Evolutionary conservation across 495 filamentous ascomycete species (phyloP).

Genomic region (Lasiosphaeriaceae sp.): DNA sequence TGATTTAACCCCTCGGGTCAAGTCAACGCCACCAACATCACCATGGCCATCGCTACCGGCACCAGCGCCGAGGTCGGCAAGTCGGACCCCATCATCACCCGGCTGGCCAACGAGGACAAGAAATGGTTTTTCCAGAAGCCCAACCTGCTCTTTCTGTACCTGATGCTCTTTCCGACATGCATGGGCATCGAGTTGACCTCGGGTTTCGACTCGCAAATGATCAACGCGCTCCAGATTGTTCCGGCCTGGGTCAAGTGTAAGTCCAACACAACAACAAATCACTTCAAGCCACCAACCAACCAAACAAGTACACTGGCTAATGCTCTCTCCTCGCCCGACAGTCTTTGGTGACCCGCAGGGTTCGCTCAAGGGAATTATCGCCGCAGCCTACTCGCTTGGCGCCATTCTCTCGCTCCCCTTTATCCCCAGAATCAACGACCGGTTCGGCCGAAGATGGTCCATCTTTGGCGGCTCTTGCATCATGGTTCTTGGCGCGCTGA

Average conservation of each 20-base stretch:
- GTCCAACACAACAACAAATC: slow-evolving; percentile 7
- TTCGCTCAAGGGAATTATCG: slow-evolving; percentile 41
- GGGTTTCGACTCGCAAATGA: slow-evolving; percentile 68
- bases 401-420: slow-evolving; percentile 56
- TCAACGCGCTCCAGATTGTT: slow-evolving; percentile 65
- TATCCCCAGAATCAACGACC: slow-evolving; percentile 53
- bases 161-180: slow-evolving; percentile 58
- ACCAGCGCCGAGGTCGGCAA: slow-evolving; percentile 20
- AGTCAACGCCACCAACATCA: not conserved
- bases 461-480: slow-evolving; percentile 56
- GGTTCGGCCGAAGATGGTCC: slow-evolving; percentile 55
- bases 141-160: slow-evolving; percentile 57
- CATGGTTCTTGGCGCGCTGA: slow-evolving; percentile 56
- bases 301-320: not conserved
- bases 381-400: slow-evolving; percentile 50
- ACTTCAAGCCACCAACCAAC: too few relatives aligned
- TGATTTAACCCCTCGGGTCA: not conserved
- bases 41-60: slow-evolving; percentile 14
- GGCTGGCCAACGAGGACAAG: slow-evolving; percentile 48
- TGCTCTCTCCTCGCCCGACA: slow-evolving; percentile 3
- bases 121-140: slow-evolving; percentile 57
- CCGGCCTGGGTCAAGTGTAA: slow-evolving; percentile 50
- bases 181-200: slow-evolving; percentile 72
- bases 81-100: slow-evolving; percentile 44
- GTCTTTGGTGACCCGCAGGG: slow-evolving; percentile 37